Evolutionary conservation across 1,284 basidiomycete genomes (phyloP).

Genomic region (Phlebopus sp.): DNA sequence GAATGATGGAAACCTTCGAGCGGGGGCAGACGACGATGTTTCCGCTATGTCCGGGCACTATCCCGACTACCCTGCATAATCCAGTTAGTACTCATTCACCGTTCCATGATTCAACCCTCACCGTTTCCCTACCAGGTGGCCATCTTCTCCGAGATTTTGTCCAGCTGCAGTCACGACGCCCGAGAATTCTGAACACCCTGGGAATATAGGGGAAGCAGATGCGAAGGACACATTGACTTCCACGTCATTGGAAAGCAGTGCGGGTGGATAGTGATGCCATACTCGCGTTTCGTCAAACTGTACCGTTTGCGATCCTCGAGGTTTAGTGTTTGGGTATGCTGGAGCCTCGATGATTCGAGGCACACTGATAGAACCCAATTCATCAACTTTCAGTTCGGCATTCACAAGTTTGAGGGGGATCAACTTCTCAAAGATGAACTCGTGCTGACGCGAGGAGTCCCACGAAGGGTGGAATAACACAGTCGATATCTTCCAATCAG

Average conservation of each 20-base stretch:
- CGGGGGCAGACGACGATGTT: neutral
- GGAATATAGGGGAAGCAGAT: neutral
- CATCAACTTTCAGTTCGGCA: constrained; percentile 1
- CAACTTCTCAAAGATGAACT: neutral
- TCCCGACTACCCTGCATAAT: neutral
- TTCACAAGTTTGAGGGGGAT: neutral
- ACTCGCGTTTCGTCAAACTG: neutral
- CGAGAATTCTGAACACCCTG: neutral
- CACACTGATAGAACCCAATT: neutral
- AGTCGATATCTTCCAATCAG: constrained; percentile 12
- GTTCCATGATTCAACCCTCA: too few relatives aligned
- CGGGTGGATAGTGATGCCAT: neutral
- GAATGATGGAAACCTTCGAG: neutral
- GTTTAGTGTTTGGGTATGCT: neutral
- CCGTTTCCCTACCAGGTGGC: too few relatives aligned
- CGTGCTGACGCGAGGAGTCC: neutral
- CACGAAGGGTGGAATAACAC: constrained; percentile 8
- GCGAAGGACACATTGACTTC: neutral
- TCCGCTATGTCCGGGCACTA: neutral
- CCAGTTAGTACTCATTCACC: neutral
- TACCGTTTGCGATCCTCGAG: neutral
- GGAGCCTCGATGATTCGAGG: neutral
- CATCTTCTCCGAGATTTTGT: neutral
- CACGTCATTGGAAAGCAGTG: neutral
- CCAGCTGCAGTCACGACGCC: neutral